These are phyloP conservation scores for Mallotus japonicus DNA, from an alignment of 441 rosid genomes.

Conservation along the genomic window DNA sequence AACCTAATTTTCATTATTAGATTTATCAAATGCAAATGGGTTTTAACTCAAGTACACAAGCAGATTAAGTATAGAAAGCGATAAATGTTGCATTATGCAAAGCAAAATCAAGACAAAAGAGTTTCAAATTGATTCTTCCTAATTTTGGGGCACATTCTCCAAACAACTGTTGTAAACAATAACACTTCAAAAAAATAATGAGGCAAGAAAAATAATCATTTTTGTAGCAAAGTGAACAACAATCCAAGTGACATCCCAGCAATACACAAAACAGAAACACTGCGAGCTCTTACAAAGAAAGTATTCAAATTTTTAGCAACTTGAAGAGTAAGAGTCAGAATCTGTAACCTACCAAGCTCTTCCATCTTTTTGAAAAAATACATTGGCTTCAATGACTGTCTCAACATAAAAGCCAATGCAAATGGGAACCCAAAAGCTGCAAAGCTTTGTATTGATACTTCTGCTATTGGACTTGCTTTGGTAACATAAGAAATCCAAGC, in stretches of 20 bases:
- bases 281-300: constrained; percentile 56
- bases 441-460: constrained; percentile 57
- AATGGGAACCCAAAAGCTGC: constrained; percentile 80
- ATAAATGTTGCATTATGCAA: no score
- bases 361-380: constrained; percentile 88
- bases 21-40: no score
- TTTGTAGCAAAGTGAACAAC: constrained; percentile 36
- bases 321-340: constrained; percentile 73
- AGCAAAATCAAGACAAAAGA: no score
- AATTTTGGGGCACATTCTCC: no score
- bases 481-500: constrained; percentile 60
- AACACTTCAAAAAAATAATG: not conserved
- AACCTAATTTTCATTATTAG: no score
- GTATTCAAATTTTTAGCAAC: constrained; percentile 65
- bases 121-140: no score
- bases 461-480: constrained; percentile 43
- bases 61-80: no score
- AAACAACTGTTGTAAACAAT: no score
- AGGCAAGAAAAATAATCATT: constrained; percentile 19
- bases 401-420: constrained; percentile 68
- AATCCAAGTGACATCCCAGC: constrained; percentile 49
- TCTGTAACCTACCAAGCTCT: constrained; percentile 80
- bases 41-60: no score
- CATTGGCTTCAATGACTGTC: constrained; percentile 80
- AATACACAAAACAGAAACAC: constrained; percentile 51